Evolutionary conservation across 1,284 basidiomycete genomes (phyloP), one percentile per base, ranked within the genome.

Genomic region (Rhodotorula sp.): DNA sequence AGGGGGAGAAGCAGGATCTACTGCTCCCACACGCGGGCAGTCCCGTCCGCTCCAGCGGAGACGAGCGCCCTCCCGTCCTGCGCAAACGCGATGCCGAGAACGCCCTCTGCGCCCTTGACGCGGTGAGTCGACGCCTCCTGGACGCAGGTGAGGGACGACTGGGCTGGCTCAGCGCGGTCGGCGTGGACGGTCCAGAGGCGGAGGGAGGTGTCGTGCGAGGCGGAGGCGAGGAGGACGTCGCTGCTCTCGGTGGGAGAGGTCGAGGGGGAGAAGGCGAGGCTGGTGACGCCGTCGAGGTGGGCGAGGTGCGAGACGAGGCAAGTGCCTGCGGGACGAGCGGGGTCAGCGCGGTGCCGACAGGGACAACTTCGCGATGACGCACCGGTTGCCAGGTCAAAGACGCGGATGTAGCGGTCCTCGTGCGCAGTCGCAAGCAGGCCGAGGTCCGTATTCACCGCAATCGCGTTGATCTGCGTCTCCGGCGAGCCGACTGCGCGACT

Each of bases 1-100:
- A 25, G 13, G 25, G 29, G 37, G 46, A 37, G 29, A 53, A 32
- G 22, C n/a, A 19, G 32, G 19, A 34, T 3, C 41, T 46, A 66
- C 51, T 39, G 46, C 58, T 61, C 50, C 72, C 72, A 97, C 58
- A 98, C 84, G 81, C 94, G 93, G 71, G 97, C 88, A 39, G 94
- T 89, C n/a, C 94, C 94, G 82, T 98, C 95, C 15, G 94, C 93
- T 29, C 95, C 95, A 12, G 92, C 91, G 79, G 91, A 94, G 19
- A 91, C 93, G 85, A 97, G 89, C 80, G 94, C 89, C 29, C 92
- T 91, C 70, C 94, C 83, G 68, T 89, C 87, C 15, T 90, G 88
- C 80, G 95, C 92, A 82, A 91, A 93, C 76, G 89, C 88, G 27
- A 94, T 89, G 76, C 89, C 91, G 72, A 97, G 85, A 25, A 97